These are phyloP conservation scores for Botrytis elliptica DNA, from an alignment of 2,329 filamentous ascomycete species.

Conservation along the genomic window DNA sequence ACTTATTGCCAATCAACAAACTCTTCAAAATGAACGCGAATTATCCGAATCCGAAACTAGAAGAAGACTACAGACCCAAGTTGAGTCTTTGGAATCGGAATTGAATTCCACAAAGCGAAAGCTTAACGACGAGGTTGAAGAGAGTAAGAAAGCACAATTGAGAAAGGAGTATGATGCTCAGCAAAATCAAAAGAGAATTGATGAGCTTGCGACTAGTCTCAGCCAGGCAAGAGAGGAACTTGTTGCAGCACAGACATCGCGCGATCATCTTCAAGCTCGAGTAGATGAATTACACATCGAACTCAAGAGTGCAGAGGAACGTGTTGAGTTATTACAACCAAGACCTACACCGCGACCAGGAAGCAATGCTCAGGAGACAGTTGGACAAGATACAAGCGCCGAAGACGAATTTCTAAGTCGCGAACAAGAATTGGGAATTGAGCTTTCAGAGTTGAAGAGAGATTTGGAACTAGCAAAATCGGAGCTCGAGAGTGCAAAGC, in stretches of 20 bases:
- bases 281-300: conserved; percentile 89
- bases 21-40: conserved; percentile 87
- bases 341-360: conserved; percentile 64
- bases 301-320: conserved; percentile 84
- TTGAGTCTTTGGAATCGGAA: conserved; percentile 78
- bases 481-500: conserved; percentile 78
- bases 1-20: conserved; percentile 80
- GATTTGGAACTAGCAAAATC: conserved; percentile 78
- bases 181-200: conserved; percentile 86
- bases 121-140: conserved; percentile 77
- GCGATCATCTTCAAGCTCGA: conserved; percentile 83
- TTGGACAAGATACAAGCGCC: conserved; percentile 45
- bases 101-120: conserved; percentile 77
- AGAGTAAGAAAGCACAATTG: conserved; percentile 76
- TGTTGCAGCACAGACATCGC: conserved; percentile 78
- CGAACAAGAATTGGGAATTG: conserved; percentile 78
- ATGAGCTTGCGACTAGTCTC: conserved; percentile 81
- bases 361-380: conserved; percentile 43
- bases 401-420: conserved; percentile 59
- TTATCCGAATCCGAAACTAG: conserved; percentile 77
- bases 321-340: conserved; percentile 77
- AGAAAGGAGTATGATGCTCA: conserved; percentile 88
- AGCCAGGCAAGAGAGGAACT: conserved; percentile 83
- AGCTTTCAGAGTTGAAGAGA: conserved; percentile 82
- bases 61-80: conserved; percentile 73